Evolutionary conservation across 2,329 filamentous ascomycete genomes (phyloP).

Genomic region (Fusarium anguioides): DNA sequence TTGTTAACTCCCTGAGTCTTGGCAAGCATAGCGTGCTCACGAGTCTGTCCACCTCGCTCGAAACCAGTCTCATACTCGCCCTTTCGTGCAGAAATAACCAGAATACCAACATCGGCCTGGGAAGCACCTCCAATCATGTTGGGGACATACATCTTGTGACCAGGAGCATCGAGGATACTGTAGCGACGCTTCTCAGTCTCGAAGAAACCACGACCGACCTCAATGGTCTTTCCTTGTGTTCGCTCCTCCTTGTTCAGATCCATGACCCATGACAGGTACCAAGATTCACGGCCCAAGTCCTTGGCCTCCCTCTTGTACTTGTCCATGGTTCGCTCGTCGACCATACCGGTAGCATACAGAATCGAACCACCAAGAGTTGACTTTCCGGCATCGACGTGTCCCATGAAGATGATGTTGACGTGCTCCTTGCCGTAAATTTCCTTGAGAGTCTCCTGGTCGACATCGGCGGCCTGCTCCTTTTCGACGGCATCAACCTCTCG

Average conservation of each 20-base stretch:
- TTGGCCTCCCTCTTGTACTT: slow-evolving; percentile 98
- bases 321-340: slow-evolving; percentile 98
- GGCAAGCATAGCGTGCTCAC: slow-evolving; percentile 97
- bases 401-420: slow-evolving; percentile 96
- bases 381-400: slow-evolving; percentile 98
- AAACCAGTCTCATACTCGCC: slow-evolving; percentile 99
- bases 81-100: slow-evolving; percentile 96
- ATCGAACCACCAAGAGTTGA: slow-evolving; percentile 95
- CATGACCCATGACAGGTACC: slow-evolving; percentile 98
- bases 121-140: slow-evolving; percentile 98
- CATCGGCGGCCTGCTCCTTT: slow-evolving; percentile 82
- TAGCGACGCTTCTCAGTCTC: slow-evolving; percentile 97
- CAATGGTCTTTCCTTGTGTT: slow-evolving; percentile 96
- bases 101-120: slow-evolving; percentile 91
- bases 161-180: slow-evolving; percentile 95
- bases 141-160: slow-evolving; percentile 97
- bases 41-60: slow-evolving; percentile 93
- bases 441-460: slow-evolving; percentile 78
- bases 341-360: slow-evolving; percentile 94
- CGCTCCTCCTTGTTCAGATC: slow-evolving; percentile 98
- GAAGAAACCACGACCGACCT: slow-evolving; percentile 95
- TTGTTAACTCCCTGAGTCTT: slow-evolving; percentile 99
- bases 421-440: slow-evolving; percentile 96
- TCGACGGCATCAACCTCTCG: slow-evolving; percentile 85
- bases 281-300: slow-evolving; percentile 94